Evolutionary conservation across 352 stramenopile genomes (phyloP), one percentile per base, ranked within the genome.

Genomic region (Plasmopara viticola): DNA sequence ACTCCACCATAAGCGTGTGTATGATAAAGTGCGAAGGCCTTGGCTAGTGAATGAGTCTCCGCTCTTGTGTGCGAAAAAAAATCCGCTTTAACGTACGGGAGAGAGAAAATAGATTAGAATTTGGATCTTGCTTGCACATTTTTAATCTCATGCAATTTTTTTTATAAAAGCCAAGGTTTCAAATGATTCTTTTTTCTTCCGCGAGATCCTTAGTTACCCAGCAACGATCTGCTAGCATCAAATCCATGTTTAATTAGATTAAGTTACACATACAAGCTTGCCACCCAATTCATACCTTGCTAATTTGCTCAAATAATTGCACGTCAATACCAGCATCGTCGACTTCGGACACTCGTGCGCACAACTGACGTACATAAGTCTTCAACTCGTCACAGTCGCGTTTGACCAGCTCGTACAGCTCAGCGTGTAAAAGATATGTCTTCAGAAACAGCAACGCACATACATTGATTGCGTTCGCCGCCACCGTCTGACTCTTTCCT

Each of bases 371-470:
- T 39, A 77, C 61, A 42, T 83, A 86, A 2, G 44, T 67, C 2
- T 44, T 52, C 14, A 85, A 59, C 34, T 86, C 74, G 15, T 68
- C 46, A 25, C 53, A 54, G 14, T 85, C 71, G 13, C 63, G 58
- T 34, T 69, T 65, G 5, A 42, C 20, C 14, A 67, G 47, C 33
- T 73, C 63, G 35, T 79, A 77, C 47, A 75, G 70, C 47, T 85
- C 71, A 9, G 53, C 46, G 56, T 83, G 70, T 6, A 88, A 56
- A 42, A 82, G 39, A 60, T 70, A 82, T 6, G 74, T 88, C 58
- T 88, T 80, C 31, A 88, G 44, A 40, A 88, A 84, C 6, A 88
- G 71, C 53, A 88, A 38, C 5, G 56, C 71, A 34, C 72, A 78
- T 6, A 62, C 56, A 15, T 88, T 58, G n/a, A 86, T 62, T 0